phyloP scores from a whole-genome alignment of 2,329 filamentous ascomycete species.

The Dactylella cylindrospora region DNA sequence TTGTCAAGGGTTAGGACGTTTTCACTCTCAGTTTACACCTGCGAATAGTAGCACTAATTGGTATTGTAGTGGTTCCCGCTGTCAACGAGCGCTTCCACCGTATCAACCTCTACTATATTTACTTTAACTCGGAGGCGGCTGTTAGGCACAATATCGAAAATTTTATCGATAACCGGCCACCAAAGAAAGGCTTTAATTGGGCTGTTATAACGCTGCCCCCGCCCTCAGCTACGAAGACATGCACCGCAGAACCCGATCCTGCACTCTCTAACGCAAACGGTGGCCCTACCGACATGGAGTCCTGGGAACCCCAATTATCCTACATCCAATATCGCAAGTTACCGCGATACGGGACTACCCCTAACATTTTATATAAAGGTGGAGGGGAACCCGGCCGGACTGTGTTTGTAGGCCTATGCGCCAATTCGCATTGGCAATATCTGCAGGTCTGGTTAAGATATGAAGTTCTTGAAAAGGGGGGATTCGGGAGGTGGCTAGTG shows the following conservation, averaged over 20 bases:
- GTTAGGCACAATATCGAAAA: slow-evolving; percentile 14
- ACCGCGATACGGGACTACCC: slow-evolving; percentile 10
- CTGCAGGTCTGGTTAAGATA: slow-evolving; percentile 29
- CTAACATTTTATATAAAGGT: slow-evolving; percentile 14
- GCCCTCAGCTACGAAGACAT: slow-evolving; percentile 9
- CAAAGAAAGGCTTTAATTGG: slow-evolving; percentile 1
- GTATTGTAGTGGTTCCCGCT: slow-evolving; percentile 11
- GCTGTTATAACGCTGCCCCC: slow-evolving; percentile 17
- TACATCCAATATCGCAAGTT: slow-evolving; percentile 3
- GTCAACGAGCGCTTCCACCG: slow-evolving; percentile 6
- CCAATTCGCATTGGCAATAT: slow-evolving; percentile 16
- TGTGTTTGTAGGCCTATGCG: slow-evolving; percentile 16
- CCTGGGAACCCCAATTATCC: slow-evolving; percentile 9
- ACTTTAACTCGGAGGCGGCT: slow-evolving; percentile 15
- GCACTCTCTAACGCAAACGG: background rate
- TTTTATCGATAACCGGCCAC: slow-evolving; percentile 4
- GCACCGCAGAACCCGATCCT: background rate
- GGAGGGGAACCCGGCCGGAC: slow-evolving; percentile 19
- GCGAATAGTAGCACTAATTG: background rate
- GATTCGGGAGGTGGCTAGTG: slow-evolving; percentile 33
- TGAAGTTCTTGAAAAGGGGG: slow-evolving; percentile 19
- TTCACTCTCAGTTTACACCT: background rate
- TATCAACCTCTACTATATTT: slow-evolving; percentile 24
- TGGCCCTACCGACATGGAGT: slow-evolving; percentile 2
- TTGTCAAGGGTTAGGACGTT: slow-evolving; percentile 11